A percentile compares a stretch with the other conserved stretches of the same genome.
These are phyloP conservation scores for Zarea fungicola DNA, from an alignment of 2,329 filamentous ascomycete species.

Conservation along the genomic window DNA sequence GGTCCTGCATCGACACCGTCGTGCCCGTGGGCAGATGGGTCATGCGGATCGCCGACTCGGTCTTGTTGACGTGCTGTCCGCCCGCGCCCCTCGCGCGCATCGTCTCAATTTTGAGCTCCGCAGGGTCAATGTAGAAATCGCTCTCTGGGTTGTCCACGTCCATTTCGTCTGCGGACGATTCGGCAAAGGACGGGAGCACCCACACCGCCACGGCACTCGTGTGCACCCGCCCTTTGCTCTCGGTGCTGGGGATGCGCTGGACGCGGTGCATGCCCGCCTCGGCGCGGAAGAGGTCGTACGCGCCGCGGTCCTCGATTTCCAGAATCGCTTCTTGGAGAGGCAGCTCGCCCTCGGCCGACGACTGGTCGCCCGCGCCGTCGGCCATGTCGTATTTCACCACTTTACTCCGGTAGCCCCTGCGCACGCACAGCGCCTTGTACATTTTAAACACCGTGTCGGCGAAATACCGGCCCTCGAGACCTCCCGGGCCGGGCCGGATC, in stretches of 20 bases:
- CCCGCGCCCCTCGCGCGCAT: slow-evolving; percentile 91
- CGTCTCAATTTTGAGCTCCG: slow-evolving; percentile 78
- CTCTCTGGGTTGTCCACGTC: slow-evolving; percentile 79
- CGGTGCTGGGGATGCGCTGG: slow-evolving; percentile 86
- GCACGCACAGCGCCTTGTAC: slow-evolving; percentile 76
- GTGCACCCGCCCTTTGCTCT: slow-evolving; percentile 85
- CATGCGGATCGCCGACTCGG: slow-evolving; percentile 88
- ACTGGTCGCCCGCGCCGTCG: slow-evolving; percentile 55
- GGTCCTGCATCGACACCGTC: slow-evolving; percentile 88
- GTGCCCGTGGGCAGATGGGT: slow-evolving; percentile 86
- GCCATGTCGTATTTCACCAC: slow-evolving; percentile 76
- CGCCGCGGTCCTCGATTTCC: slow-evolving; percentile 69
- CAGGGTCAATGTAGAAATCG: slow-evolving; percentile 83
- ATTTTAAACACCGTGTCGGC: slow-evolving; percentile 82
- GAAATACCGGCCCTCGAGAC: slow-evolving; percentile 86
- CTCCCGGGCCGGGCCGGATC: slow-evolving; percentile 86
- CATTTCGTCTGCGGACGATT: slow-evolving; percentile 42
- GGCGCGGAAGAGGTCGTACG: slow-evolving; percentile 75
- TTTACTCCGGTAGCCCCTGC: slow-evolving; percentile 58
- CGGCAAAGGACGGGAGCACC: slow-evolving; percentile 79
- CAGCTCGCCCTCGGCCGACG: slow-evolving; percentile 53
- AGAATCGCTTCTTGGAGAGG: slow-evolving; percentile 83
- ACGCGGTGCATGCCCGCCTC: slow-evolving; percentile 95
- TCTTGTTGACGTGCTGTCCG: slow-evolving; percentile 98
- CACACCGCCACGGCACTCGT: slow-evolving; percentile 90